Base-by-base conservation (phyloP, 345 rosid genomes). In the Hypericum perforatum region DNA sequence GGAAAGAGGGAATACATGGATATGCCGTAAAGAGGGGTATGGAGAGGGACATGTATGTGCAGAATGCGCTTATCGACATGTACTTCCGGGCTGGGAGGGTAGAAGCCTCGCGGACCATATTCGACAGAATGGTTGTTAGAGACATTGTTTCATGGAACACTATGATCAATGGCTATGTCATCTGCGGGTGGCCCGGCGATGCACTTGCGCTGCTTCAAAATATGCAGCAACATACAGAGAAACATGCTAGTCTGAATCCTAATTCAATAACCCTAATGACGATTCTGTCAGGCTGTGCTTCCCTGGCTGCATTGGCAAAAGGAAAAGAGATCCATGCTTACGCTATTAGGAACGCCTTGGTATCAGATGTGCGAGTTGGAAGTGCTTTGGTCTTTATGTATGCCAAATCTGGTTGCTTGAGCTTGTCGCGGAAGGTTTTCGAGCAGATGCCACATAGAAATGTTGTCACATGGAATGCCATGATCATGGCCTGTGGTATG, bases 401-500 rank as follows among this genome's bases (percentile, higher is more conserved):
- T 54, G 95, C 92, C 56, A 91, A 91, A 78, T 85, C 84, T 5
- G 96, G 98, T 32, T 76, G 82, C 77, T 61, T 87, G 63, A 65
- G 66, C 62, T 62, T 70, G 53, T 65, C 84, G 0, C 82, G 82
- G 58, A 76, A 67, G 57, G 76, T 70, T 49, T 87, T 87, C 60
- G 78, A 82, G 57, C 79, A 41, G 57, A 79, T 91, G 79, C 88
- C 81, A 0, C 6, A 63, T 5, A 78, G 64, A 64, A 91, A 87
- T 57, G 78, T 76, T 40, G 77, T 87, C 43, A 85, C 94, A 11
- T 91, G 98, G 95, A 91, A 91, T 63, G 89, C 81, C 16, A 79
- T 87, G 41, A 76, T 85, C 63, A 87, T 87, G 98, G 96, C 95
- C 40, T 75, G 81, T 64, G 98, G 98, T 53, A 87, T 87, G 92